phyloP scores from a whole-genome alignment of 768 basidiomycete species.

The Psilocybe subaeruginosa region DNA sequence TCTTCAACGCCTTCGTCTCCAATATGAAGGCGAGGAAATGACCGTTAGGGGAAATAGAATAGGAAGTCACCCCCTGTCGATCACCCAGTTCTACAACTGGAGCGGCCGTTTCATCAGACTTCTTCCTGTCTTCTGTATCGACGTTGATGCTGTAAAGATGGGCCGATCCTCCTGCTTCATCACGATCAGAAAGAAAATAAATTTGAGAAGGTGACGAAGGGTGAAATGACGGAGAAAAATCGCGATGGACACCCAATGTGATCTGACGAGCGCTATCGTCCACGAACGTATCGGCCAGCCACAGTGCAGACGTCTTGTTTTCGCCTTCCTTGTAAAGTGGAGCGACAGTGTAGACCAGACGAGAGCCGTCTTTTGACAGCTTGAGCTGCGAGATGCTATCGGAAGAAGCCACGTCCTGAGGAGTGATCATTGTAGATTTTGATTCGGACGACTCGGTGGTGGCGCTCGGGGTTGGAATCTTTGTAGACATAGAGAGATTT shows the following conservation, averaged over 20 bases:
- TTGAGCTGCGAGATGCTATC: conserved; percentile 11
- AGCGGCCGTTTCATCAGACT: background rate
- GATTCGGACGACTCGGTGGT: background rate
- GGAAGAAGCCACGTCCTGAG: conserved; percentile 11
- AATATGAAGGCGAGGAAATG: conserved; percentile 8
- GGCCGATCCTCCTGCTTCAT: conserved; percentile 4
- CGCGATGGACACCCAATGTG: conserved; percentile 5
- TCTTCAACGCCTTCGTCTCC: conserved; percentile 6
- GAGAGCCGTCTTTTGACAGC: conserved; percentile 13
- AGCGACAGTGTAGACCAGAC: conserved; percentile 8
- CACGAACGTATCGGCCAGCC: conserved; percentile 11
- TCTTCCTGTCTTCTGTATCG: background rate
- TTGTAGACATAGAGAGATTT: background rate
- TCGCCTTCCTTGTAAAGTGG: conserved; percentile 14
- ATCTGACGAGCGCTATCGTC: conserved; percentile 13
- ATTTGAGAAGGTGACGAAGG: conserved; percentile 6
- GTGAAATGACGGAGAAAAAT: conserved; percentile 10
- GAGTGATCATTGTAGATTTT: conserved; percentile 5
- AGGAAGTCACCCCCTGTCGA: conserved; percentile 3
- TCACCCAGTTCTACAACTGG: conserved; percentile 8
- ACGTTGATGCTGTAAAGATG: background rate
- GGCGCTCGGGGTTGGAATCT: background rate
- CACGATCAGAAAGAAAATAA: conserved; percentile 12
- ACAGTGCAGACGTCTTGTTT: conserved; percentile 11
- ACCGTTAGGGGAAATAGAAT: conserved; percentile 13